Conservation (phyloP, 176 grass and related monocot species). For the Pontederia paniculata region DNA sequence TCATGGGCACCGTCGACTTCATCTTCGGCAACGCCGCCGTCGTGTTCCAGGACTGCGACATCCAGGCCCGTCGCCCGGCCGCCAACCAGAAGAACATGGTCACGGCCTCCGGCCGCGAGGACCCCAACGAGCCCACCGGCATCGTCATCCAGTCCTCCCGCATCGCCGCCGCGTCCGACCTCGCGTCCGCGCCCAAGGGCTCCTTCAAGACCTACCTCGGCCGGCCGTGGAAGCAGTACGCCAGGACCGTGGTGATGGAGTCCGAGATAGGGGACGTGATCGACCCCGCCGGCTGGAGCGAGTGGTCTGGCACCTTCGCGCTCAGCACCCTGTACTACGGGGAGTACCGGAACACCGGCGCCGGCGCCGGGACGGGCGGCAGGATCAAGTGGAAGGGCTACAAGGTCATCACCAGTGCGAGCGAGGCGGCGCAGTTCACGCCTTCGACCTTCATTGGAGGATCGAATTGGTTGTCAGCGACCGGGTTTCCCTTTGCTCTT, state of each 20-base stretch:
- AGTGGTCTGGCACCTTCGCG: not conserved
- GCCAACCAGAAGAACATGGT: conserved; percentile 1
- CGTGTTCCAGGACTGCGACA: conserved; percentile 2
- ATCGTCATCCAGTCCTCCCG: not conserved
- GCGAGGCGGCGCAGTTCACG: no score
- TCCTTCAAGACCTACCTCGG: not conserved
- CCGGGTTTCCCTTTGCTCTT: not conserved
- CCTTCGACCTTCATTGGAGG: no score
- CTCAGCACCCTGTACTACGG: no score
- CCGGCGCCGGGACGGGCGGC: no score
- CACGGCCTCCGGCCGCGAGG: not conserved
- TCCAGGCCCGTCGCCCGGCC: not conserved
- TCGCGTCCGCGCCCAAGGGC: not conserved
- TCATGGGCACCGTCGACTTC: conserved; percentile 6
- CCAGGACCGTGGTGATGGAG: not conserved
- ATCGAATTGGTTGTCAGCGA: no score
- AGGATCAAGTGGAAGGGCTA: no score
- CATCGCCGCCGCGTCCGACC: not conserved
- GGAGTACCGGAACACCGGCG: no score
- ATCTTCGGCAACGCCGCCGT: conserved; percentile 1
- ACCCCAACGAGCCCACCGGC: conserved; percentile 7
- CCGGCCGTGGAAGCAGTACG: conserved; percentile 6
- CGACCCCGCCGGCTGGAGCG: not conserved
- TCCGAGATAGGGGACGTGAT: not conserved
- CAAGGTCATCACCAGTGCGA: no score